Evolutionary conservation across 2,329 filamentous ascomycete species (phyloP), one percentile per base, ranked within the genome.

Genomic region (Pezicula radicicola): DNA sequence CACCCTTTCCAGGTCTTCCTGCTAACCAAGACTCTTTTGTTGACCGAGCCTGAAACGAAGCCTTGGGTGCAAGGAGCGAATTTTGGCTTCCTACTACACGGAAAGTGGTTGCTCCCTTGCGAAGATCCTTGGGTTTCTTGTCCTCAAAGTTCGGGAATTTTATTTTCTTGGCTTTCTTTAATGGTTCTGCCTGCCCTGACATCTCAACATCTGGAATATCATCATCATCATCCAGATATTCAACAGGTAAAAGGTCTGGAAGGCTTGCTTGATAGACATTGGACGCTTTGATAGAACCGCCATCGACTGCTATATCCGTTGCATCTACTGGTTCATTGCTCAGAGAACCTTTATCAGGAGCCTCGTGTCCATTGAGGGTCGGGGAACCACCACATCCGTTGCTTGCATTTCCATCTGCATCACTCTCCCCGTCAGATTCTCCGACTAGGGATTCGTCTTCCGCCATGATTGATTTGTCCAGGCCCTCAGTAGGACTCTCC

Each of bases 21-120:
- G 60, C 56, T 27, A 66, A 19, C 65, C 63, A 66, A 3, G 51
- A 46, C 25, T 66, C 64, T 46, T 68, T 67, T 33, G 49, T 55
- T 1, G 43, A 53, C 12, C 60, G 52, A 21, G 65, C 62, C 41
- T 54, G 46, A 21, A 33, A 46, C 12, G 55, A 54, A 8, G 59
- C 56, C 46, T 65, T 67, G 0, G 66, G 66, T 40, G 66, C 58
- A 25, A 68, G 48, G 19, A 52, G 51, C 21, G 51, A 43, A 33
- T 47, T 60, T 16, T 45, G 47, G 5, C 40, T 27, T 46, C 63
- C 58, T 7, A 57, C 39, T 9, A 67, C 61, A 28, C 62, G 53
- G 50, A 61, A 67, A 25, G 59, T 67, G 8, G 66, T 67, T 5
- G 49, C 56, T 7, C 65, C 66, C 13, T 61, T 41, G 5, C 55